These are phyloP conservation scores for Prunus padus DNA, from an alignment of 306 rosid genomes.

Conservation along the genomic window DNA sequence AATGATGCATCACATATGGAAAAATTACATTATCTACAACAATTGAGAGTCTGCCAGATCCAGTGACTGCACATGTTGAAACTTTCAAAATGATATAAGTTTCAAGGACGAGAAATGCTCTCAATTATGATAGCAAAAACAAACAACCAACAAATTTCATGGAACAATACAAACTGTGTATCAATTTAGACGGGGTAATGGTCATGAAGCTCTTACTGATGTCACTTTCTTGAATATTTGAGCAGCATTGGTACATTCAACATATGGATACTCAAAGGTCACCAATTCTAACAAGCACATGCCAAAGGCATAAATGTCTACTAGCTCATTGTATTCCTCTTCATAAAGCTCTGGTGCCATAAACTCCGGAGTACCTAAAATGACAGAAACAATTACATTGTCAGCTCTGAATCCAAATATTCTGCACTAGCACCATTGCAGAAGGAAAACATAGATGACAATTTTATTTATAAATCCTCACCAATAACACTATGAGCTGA, in stretches of 20 bases:
- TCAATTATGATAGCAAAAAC: neutral
- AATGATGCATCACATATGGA: neutral
- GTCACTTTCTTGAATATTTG: conserved; percentile 99
- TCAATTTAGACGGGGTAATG: conserved; percentile 21
- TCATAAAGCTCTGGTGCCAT: conserved; percentile 99
- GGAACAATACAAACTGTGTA: conserved; percentile 8
- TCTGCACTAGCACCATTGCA: neutral
- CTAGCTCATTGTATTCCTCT: conserved; percentile 96
- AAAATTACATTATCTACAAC: neutral
- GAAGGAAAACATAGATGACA: conserved; percentile 7
- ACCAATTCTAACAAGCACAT: conserved; percentile 97
- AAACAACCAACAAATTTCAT: neutral
- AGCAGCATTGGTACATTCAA: conserved; percentile 95
- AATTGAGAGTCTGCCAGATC: neutral
- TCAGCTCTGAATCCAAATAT: conserved; percentile 16
- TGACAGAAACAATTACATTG: conserved; percentile 23
- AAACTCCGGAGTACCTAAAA: conserved; percentile 90
- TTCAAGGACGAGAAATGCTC: neutral
- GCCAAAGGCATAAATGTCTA: conserved; percentile 96
- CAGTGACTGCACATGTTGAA: neutral
- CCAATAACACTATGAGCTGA: conserved; percentile 97
- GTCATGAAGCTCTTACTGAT: conserved; percentile 58
- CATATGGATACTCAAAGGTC: conserved; percentile 88
- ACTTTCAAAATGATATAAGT: neutral
- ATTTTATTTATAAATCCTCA: conserved; percentile 34